Conservation (phyloP, 2,329 filamentous ascomycete species). For the Ascochyta rabiei region DNA sequence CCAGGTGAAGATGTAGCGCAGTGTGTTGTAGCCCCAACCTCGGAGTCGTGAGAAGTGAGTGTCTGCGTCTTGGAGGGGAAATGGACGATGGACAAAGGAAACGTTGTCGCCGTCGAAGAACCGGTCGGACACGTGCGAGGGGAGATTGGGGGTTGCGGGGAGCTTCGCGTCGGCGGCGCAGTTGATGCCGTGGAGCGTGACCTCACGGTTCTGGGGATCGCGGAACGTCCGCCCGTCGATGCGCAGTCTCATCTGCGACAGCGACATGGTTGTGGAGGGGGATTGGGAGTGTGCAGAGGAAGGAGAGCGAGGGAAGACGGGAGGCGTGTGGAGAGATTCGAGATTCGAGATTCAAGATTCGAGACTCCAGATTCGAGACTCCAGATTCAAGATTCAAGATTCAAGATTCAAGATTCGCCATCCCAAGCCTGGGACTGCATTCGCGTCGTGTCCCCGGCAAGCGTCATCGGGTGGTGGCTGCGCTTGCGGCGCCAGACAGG, state of each 20-base stretch:
- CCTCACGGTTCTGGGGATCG: constrained; percentile 79
- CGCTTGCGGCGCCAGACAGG: constrained; percentile 6
- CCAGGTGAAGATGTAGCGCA: constrained; percentile 98
- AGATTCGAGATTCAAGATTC: not conserved
- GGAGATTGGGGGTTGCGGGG: constrained; percentile 78
- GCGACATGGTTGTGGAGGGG: constrained; percentile 62
- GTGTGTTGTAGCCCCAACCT: constrained; percentile 93
- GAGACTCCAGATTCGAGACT: too few species aligned
- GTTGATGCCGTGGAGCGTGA: constrained; percentile 92
- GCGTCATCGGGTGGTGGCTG: constrained; percentile 5
- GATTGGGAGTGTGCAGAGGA: not conserved
- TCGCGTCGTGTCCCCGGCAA: constrained; percentile 2
- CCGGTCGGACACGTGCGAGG: constrained; percentile 75
- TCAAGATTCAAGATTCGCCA: not conserved
- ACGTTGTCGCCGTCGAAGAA: constrained; percentile 96
- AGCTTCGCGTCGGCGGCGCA: constrained; percentile 89
- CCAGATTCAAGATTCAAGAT: too few species aligned
- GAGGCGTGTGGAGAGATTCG: constrained; percentile 2
- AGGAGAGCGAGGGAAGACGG: constrained; percentile 2
- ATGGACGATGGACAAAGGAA: constrained; percentile 86
- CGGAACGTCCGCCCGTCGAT: constrained; percentile 88
- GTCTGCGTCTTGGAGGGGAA: constrained; percentile 80
- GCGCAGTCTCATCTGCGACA: constrained; percentile 76
- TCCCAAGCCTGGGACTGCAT: constrained; percentile 4
- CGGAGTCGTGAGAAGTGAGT: constrained; percentile 84